Evolutionary conservation across 208 protist genomes (phyloP), one percentile per base, ranked within the genome.

Genomic region (Acanthamoeba lenticulata): DNA sequence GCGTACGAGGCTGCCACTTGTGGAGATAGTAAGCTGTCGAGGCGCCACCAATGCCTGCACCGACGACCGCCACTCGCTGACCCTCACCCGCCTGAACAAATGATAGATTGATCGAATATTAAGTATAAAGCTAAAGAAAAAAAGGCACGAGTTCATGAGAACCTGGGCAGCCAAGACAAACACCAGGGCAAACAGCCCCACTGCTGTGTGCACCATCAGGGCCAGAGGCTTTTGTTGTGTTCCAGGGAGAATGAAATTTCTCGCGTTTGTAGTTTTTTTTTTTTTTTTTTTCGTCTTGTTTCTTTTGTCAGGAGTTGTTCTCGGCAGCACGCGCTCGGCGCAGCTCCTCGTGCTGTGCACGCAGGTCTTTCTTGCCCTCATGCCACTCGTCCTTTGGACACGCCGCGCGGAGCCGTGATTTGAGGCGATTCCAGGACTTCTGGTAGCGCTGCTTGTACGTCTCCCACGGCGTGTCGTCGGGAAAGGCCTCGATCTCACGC

Each of bases 1-100:
- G 29, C 34, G 38, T 86, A 86, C 77, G 11, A 15, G 85, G 85
- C 24, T 19, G 32, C 85, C 85, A 91, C 45, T 91, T 91, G 9
- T 45, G 45, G 44, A 91, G 85, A 27, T 72, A 91, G 32, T 91
- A 91, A 52, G 85, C 24, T 9, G 85, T 91, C 19, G 85, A 91
- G 29, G 55, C 85, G 44, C 85, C 85, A 3, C 85, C 85, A 15
- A 91, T 91, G 15, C 85, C 85, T 24, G 55, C 85, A 6, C 85
- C 85, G 4, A 86, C 77, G 4, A 86, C 42, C 34, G 77, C 77
- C 21, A 86, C 77, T 2, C 42, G 40, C 27, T 86, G 77, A 24
- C 77, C 42, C 45, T 38, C 38, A 15, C 6, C 44, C 34, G n/a
- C 44, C 77, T 83, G 72, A 4, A n/a, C n/a, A n/a, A n/a, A n/a